A percentile compares a stretch with the other conserved stretches of the same genome.
These are phyloP conservation scores for Solanum boliviense DNA, from an alignment of 257 asterid species.

Conservation along the genomic window DNA sequence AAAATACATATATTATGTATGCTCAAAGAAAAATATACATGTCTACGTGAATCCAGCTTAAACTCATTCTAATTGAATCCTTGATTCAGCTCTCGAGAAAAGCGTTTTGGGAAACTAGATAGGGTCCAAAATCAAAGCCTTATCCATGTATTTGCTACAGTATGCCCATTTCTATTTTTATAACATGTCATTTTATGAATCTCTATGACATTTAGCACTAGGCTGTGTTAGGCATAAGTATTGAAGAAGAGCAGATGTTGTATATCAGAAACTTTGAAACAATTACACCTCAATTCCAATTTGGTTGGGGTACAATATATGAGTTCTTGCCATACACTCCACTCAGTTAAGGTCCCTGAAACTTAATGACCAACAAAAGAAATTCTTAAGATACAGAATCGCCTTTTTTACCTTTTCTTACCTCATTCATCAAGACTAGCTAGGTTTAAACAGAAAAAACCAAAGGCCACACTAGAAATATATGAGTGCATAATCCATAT, in stretches of 20 bases:
- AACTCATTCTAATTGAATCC: not conserved
- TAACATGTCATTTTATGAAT: not conserved
- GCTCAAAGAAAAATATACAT: not conserved
- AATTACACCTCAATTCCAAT: not conserved
- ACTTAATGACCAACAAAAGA: not conserved
- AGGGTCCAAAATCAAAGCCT: not conserved
- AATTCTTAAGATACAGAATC: not conserved
- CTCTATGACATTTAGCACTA: not conserved
- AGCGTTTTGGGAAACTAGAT: not conserved
- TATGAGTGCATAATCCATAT: not conserved
- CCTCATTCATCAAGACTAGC: not conserved
- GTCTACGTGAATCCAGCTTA: not conserved
- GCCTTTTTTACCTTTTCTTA: not conserved
- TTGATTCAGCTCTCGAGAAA: not conserved
- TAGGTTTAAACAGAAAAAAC: not conserved
- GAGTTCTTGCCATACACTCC: not conserved
- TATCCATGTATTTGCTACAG: not conserved
- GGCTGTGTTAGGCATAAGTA: not conserved
- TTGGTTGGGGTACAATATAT: not conserved
- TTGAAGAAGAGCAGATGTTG: not conserved
- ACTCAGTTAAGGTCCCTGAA: not conserved
- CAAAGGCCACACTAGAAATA: not conserved
- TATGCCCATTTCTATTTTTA: not conserved
- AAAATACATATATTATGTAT: not conserved
- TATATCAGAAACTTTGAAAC: not conserved